Evolutionary conservation across 179 eudicot genomes (phyloP), one percentile per base, ranked within the genome.

Genomic region (Silene noctiflora): DNA sequence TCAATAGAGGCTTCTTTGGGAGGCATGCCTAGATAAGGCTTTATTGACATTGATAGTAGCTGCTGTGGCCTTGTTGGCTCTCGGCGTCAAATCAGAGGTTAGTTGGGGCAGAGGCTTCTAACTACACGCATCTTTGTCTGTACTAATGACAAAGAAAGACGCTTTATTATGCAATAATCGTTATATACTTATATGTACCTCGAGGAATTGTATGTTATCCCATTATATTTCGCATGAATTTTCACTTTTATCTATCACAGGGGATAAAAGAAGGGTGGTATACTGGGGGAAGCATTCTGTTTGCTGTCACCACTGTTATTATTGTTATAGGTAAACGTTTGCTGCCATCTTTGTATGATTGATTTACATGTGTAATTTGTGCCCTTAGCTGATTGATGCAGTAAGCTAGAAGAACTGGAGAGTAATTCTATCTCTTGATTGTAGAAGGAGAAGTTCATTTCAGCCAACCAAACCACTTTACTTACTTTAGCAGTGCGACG

Each of bases 211-310:
- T 48, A 20, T 66, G n/a, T 13, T 61, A 46, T 33, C 53, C 39
- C n/a, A 1, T 29, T 17, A 63, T 64, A 31, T 46, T 22, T 70
- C 3, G 21, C 17, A 11, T 22, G 22, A 9, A 14, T 31, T 17
- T 29, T 25, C 9, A 16, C 29, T 71, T 33, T 64, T 3, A n/a
- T 69, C 11, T 29, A 72, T 58, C 53, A 35, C 73, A 94, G 97
- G 97, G 98, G 56, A 86, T 89, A 35, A 79, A 89, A 83, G 83
- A 91, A 88, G 98, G 96, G 80, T 94, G 96, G 98, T 94, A 91
- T 83, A 97, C 90, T 82, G 98, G 97, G 62, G 98, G 97, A 72
- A 94, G 97, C 86, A 94, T 94, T 72, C 92, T 94, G 55, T 63
- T 94, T 80, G 98, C 98, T 33, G 97, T 88, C 72, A 71, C 89